These are phyloP conservation scores for Ophiostoma piceae DNA, from an alignment of 2,329 filamentous ascomycete species.

Conservation along the genomic window DNA sequence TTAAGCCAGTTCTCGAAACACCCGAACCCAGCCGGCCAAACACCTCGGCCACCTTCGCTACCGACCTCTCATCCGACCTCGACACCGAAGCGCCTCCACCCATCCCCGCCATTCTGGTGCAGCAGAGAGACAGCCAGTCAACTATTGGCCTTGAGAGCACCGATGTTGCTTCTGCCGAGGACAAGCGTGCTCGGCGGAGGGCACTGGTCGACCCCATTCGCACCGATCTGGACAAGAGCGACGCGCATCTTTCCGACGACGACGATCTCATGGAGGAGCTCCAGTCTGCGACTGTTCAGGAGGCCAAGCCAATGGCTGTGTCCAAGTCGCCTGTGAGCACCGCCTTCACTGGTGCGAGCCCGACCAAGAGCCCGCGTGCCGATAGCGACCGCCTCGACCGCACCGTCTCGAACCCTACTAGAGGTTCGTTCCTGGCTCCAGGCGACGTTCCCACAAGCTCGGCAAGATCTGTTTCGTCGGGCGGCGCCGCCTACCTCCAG, in stretches of 20 bases:
- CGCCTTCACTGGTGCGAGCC: conserved; percentile 44
- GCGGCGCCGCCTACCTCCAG: conserved; percentile 53
- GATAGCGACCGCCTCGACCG: conserved; percentile 31
- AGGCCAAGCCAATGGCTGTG: conserved; percentile 74
- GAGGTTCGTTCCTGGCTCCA: conserved; percentile 43
- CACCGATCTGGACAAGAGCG: conserved; percentile 47
- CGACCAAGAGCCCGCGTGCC: conserved; percentile 27
- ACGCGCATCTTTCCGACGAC: conserved; percentile 63
- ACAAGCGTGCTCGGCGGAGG: conserved; percentile 36
- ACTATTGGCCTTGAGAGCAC: conserved; percentile 17
- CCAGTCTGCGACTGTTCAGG: conserved; percentile 71
- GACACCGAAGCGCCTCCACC: background rate
- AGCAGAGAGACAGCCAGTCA: conserved; percentile 17
- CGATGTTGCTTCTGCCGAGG: conserved; percentile 31
- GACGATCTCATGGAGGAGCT: conserved; percentile 82
- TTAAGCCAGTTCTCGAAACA: background rate
- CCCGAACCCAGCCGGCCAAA: background rate
- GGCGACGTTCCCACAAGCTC: conserved; percentile 44
- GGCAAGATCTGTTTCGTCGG: conserved; percentile 52
- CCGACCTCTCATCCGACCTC: background rate
- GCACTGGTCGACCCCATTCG: conserved; percentile 50
- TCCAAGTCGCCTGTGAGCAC: conserved; percentile 78
- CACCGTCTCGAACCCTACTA: conserved; percentile 47
- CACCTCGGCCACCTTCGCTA: background rate
- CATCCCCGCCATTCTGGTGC: conserved; percentile 17